Conservation (phyloP, 2,329 filamentous ascomycete species). For the Aspergillus pseudonomiae region DNA sequence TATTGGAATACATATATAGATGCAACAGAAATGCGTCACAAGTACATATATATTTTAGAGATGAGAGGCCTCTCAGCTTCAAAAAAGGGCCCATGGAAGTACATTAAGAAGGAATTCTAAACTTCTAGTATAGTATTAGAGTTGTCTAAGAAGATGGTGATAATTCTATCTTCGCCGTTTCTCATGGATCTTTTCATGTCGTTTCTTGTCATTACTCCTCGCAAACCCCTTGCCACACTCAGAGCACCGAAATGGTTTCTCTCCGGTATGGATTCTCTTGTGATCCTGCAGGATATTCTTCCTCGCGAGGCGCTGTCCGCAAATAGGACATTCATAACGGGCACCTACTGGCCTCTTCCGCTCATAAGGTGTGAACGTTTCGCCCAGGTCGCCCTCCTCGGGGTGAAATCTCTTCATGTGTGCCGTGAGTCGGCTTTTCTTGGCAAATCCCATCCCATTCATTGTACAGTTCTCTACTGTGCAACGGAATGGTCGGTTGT, state of each 20-base stretch:
- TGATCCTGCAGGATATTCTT: slow-evolving; percentile 10
- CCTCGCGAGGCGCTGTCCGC: not conserved
- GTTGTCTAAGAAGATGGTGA: not conserved
- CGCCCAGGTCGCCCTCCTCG: slow-evolving; percentile 3
- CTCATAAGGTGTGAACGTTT: slow-evolving; percentile 1
- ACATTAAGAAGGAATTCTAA: too few species aligned
- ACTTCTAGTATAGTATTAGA: not conserved
- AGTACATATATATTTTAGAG: not conserved
- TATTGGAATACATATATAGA: too few species aligned
- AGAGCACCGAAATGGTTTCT: slow-evolving; percentile 8
- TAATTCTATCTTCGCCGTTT: not conserved
- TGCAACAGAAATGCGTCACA: not conserved
- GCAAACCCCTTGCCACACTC: not conserved
- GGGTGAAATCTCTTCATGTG: slow-evolving; percentile 8
- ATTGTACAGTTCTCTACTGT: not conserved
- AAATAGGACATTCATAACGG: not conserved
- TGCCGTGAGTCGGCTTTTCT: not conserved
- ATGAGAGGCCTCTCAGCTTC: too few species aligned
- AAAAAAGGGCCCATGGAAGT: too few species aligned
- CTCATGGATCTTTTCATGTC: not conserved
- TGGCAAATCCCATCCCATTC: not conserved
- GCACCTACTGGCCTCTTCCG: not conserved
- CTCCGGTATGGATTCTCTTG: not conserved
- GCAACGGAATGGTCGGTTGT: slow-evolving; percentile 3
- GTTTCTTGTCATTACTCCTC: not conserved